Evolutionary conservation across 2,329 filamentous ascomycete species (phyloP), one percentile per base, ranked within the genome.

Genomic region (Colletotrichum tanaceti): DNA sequence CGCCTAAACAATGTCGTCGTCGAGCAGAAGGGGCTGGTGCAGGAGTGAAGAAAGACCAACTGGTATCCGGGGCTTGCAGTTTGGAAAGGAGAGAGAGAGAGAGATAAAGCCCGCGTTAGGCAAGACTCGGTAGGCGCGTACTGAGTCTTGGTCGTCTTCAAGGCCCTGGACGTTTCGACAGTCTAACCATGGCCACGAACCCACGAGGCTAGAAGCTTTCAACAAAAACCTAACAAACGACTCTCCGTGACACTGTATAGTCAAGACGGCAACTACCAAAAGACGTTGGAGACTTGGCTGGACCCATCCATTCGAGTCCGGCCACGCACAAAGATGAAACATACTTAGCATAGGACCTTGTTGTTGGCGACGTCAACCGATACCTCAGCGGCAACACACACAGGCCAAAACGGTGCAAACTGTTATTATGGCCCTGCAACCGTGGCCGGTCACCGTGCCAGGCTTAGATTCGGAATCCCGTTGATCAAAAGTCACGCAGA

Each of bases 1-100:
- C 86, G 82, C 72, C 76, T 94, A 74, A 87, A 86, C 76, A 92
- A 85, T 70, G 86, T 90, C 22, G 91, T 95, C n/a, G 86, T 87
- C 1, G 93, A 95, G 79, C 92, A 95, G 79, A 79, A 74, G 71
- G 68, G 74, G 4, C 66, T 81, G 63, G 59, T 53, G 20, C 41
- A 58, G 39, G 22, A 10, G 18, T 28, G 9, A 24, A 9, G 13
- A 4, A 5, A 6, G 4, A 28, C 28, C 28, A 6, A 28, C 5
- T 3, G 28, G 7, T 28, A 6, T 28, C 28, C 28, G 7, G 28
- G 28, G 28, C 28, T 28, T 28, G 28, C 4, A 6, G 4, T 28
- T 28, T 28, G 28, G 28, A 28, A 28, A 28, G 3, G 28, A 28
- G 24, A 41, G 39, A 41, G 14, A 6, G 14, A 18, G 5, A 43